Conservation (phyloP, 2,329 filamentous ascomycete species). For the Fusarium scirpi region DNA sequence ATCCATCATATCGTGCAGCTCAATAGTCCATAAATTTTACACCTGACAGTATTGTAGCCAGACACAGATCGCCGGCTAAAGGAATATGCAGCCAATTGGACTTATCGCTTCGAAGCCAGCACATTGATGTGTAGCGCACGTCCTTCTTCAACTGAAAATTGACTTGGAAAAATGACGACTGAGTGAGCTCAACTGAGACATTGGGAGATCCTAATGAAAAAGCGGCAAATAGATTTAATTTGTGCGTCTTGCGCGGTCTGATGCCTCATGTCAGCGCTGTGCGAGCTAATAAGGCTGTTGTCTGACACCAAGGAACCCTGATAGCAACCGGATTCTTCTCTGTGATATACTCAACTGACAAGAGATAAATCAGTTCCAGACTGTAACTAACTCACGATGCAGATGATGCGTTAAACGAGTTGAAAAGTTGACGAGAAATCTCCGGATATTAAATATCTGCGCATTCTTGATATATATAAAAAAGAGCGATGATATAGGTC, state of each 20-base stretch:
- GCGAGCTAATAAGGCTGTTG: background rate
- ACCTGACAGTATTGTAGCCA: conserved; percentile 3
- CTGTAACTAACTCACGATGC: background rate
- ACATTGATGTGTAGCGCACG: background rate
- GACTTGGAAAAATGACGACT: background rate
- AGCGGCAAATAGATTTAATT: background rate
- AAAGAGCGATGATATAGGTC: background rate
- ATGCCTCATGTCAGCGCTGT: background rate
- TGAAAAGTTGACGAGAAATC: background rate
- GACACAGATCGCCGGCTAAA: conserved; percentile 2
- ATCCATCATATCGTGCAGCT: conserved; percentile 3
- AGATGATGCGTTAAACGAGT: background rate
- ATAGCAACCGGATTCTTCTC: background rate
- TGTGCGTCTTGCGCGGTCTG: background rate
- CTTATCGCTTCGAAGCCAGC: conserved; percentile 1
- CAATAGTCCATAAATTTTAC: conserved; percentile 9
- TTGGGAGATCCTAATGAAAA: conserved; percentile 1
- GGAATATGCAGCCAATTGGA: conserved; percentile 16
- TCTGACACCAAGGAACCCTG: background rate
- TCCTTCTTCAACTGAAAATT: background rate
- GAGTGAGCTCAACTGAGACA: conserved; percentile 11
- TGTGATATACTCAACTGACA: background rate
- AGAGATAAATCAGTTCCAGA: too few relatives aligned
- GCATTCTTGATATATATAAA: background rate
- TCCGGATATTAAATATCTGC: background rate